phyloP scores from a whole-genome alignment of 1,139 yeast genomes.

The Hanseniaspora gamundiae region DNA sequence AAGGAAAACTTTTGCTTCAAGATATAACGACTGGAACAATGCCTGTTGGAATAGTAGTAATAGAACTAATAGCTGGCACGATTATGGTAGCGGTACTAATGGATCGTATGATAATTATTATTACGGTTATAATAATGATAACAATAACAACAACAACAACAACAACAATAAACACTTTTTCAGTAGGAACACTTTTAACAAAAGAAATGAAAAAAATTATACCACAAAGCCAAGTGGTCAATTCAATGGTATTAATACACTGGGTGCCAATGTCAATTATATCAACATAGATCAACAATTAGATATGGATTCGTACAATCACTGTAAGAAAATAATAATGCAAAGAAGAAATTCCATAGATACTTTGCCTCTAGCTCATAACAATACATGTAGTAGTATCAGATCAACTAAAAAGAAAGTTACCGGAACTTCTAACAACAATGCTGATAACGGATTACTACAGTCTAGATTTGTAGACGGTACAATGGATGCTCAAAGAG shows the following conservation, averaged over 20 bases:
- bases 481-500: not conserved
- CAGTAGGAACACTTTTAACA: not conserved
- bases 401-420: not conserved
- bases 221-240: not conserved
- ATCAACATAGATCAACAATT: constrained; percentile 1
- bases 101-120: no score
- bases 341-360: not conserved
- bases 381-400: not conserved
- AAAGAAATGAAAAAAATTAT: not conserved
- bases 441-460: not conserved
- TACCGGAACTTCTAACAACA: not conserved
- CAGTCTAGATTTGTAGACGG: not conserved
- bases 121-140: not conserved
- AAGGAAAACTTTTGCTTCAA: not conserved
- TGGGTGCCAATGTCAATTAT: not conserved
- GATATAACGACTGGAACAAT: not conserved
- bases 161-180: not conserved
- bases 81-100: no score
- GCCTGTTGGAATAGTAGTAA: not conserved
- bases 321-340: not conserved
- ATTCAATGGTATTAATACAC: not conserved
- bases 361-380: constrained; percentile 1
- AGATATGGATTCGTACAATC: not conserved
- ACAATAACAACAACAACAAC: constrained; percentile 1
- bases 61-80: not conserved